Evolutionary conservation across 2,329 filamentous ascomycete genomes (phyloP).

Genomic region (Fusarium agapanthi): DNA sequence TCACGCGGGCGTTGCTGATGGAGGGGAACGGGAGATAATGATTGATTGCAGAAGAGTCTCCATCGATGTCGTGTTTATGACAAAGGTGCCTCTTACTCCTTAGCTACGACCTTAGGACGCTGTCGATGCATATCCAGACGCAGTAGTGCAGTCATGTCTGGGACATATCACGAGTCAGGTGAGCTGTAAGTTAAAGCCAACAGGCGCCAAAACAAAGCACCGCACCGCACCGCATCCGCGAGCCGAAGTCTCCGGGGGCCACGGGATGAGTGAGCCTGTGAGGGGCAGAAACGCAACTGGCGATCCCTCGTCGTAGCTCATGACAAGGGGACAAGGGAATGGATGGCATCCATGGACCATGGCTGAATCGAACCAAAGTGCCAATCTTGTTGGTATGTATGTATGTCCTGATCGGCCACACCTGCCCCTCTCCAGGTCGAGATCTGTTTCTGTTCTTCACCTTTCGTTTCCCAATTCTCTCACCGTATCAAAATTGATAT

Average conservation of each 20-base stretch:
- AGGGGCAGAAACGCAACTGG: constrained; percentile 27
- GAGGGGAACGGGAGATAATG: constrained; percentile 3
- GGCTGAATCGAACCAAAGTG: constrained; percentile 10
- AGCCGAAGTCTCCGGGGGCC: constrained; percentile 40
- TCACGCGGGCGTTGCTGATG: constrained; percentile 26
- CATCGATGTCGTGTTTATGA: constrained; percentile 1
- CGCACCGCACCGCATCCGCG: constrained; percentile 29
- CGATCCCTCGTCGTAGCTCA: constrained; percentile 40
- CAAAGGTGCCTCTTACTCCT: not conserved
- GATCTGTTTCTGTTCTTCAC: not conserved
- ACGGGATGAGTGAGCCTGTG: constrained; percentile 4
- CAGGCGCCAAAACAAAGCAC: constrained; percentile 34
- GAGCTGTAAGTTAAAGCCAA: constrained; percentile 29
- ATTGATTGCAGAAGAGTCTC: constrained; percentile 11
- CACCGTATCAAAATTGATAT: not conserved
- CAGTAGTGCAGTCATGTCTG: not conserved
- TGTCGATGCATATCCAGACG: not conserved
- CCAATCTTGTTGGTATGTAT: constrained; percentile 20
- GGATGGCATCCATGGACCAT: not conserved
- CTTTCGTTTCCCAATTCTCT: not conserved
- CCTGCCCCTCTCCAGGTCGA: constrained; percentile 9
- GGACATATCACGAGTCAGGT: constrained; percentile 36
- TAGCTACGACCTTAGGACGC: not conserved
- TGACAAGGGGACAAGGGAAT: not conserved
- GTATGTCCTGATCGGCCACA: constrained; percentile 22